These are phyloP conservation scores for Hericium alpestre DNA, from an alignment of 768 basidiomycete species.

Conservation along the genomic window DNA sequence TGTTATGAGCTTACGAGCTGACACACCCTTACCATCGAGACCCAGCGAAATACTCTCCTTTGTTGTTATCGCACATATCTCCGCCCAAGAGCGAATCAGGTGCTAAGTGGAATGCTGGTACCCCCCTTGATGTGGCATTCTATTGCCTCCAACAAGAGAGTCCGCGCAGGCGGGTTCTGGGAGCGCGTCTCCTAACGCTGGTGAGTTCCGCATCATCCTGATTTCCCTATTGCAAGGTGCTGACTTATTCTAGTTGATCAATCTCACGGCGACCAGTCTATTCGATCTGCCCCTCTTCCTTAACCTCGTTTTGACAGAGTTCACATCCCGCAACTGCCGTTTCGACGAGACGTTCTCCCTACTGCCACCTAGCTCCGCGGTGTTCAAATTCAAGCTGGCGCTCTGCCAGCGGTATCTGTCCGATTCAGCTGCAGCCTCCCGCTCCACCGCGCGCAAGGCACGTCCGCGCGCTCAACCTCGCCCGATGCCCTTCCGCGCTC, in stretches of 20 bases:
- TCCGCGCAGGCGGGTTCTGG: constrained; percentile 12
- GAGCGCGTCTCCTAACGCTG: constrained; percentile 20
- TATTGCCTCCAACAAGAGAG: constrained; percentile 19
- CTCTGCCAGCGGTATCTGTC: constrained; percentile 19
- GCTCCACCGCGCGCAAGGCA: constrained; percentile 6
- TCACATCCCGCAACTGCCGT: constrained; percentile 14
- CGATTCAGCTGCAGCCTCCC: neutral
- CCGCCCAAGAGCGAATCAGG: constrained; percentile 35
- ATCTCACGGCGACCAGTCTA: constrained; percentile 22
- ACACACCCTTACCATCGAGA: constrained; percentile 2
- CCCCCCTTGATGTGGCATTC: constrained; percentile 36
- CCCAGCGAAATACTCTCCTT: constrained; percentile 36
- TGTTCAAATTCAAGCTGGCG: constrained; percentile 20
- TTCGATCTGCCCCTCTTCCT: constrained; percentile 24
- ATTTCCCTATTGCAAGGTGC: neutral
- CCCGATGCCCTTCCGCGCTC: constrained; percentile 11
- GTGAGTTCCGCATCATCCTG: constrained; percentile 15
- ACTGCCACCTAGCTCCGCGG: constrained; percentile 16
- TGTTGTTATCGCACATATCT: constrained; percentile 52
- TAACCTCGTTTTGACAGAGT: constrained; percentile 18
- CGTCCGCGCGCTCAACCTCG: constrained; percentile 19
- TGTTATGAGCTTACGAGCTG: neutral
- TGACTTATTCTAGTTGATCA: constrained; percentile 20
- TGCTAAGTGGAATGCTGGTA: constrained; percentile 45
- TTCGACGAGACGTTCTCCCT: constrained; percentile 16